These are phyloP conservation scores for Cicer arietinum DNA, from an alignment of 306 rosid genomes.

Conservation along the genomic window DNA sequence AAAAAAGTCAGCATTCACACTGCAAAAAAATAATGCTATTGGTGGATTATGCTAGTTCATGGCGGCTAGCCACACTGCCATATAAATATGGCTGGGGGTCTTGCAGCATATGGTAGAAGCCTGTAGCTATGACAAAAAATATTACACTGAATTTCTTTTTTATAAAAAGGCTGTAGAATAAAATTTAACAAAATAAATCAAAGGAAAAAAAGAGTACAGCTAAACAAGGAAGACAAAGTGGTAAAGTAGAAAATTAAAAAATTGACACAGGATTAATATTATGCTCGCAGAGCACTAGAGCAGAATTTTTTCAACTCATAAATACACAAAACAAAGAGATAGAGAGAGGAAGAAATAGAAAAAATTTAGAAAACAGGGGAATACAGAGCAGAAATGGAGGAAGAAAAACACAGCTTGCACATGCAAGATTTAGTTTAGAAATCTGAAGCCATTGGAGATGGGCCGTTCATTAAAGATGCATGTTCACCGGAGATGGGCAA, in stretches of 20 bases:
- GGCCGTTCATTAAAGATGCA: neutral
- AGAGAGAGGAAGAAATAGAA: too few relatives aligned
- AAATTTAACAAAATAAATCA: neutral
- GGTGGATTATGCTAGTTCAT: neutral
- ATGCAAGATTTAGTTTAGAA: neutral
- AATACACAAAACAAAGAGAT: conserved; percentile 1
- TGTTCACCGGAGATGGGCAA: conserved; percentile 1
- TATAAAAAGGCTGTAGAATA: neutral
- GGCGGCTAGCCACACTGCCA: neutral
- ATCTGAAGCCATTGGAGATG: neutral
- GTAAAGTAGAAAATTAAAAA: neutral
- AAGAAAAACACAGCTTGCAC: conserved; percentile 12
- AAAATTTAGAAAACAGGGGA: conserved; percentile 5
- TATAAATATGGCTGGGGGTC: neutral
- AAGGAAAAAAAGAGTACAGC: neutral
- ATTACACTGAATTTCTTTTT: neutral
- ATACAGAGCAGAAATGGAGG: neutral
- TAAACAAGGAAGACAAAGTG: neutral
- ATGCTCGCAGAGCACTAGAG: neutral
- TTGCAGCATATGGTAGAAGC: neutral
- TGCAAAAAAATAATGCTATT: neutral
- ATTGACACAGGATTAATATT: neutral
- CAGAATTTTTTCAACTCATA: neutral
- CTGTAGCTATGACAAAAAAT: neutral
- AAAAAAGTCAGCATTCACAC: conserved; percentile 28